phyloP scores from a whole-genome alignment of 768 basidiomycete species.

The Kwoniella heveanensis region DNA sequence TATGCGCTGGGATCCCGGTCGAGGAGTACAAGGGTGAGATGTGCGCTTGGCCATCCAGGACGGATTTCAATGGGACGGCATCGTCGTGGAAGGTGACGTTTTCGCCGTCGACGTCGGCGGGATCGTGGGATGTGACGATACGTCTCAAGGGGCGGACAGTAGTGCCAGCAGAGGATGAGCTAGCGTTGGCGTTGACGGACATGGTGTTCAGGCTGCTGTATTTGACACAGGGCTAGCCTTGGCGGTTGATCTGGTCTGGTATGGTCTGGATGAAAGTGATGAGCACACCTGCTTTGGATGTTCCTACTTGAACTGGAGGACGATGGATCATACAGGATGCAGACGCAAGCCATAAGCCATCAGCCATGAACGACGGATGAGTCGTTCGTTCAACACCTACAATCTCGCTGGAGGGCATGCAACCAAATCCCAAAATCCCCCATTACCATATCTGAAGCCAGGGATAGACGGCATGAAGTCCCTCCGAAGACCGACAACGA shows the following conservation, averaged over 20 bases:
- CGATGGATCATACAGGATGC: too few relatives aligned
- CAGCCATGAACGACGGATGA: too few relatives aligned
- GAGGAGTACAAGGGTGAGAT: conserved; percentile 35
- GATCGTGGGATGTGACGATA: conserved; percentile 35
- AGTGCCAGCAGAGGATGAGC: neutral
- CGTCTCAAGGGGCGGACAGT: conserved; percentile 19
- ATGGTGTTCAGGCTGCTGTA: neutral
- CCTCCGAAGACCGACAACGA: neutral
- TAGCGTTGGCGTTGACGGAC: neutral
- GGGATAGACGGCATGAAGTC: conserved; percentile 3
- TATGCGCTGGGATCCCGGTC: conserved; percentile 26
- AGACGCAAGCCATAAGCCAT: too few relatives aligned
- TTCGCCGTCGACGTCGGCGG: conserved; percentile 20
- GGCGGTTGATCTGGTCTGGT: too few relatives aligned
- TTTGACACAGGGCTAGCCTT: too few relatives aligned
- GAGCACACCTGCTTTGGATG: too few relatives aligned
- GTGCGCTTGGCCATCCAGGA: conserved; percentile 23
- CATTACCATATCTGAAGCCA: too few relatives aligned
- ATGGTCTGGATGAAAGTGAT: too few relatives aligned
- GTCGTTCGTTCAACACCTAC: too few relatives aligned
- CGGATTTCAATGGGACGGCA: conserved; percentile 23
- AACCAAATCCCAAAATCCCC: too few relatives aligned
- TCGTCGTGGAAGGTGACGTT: conserved; percentile 27
- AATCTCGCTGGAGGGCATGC: too few relatives aligned
- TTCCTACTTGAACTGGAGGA: too few relatives aligned